A percentile compares a stretch with the other conserved stretches of the same genome.
Conservation (phyloP, 202 grass and related monocot genomes). For the Musa balbisiana region DNA sequence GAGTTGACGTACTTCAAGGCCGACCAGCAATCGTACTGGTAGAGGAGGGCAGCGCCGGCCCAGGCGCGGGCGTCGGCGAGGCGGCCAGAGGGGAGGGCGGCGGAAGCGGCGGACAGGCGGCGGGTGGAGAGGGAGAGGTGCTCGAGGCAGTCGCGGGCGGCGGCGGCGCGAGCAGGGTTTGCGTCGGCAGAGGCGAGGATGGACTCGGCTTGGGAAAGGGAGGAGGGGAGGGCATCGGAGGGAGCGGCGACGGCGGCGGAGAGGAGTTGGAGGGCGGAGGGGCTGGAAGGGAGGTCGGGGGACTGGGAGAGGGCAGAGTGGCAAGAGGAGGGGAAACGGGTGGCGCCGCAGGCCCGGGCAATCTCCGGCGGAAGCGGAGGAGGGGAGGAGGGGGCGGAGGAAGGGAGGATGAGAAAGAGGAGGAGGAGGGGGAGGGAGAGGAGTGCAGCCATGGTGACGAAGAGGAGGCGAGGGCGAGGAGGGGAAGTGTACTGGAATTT, state of each 20-base stretch:
- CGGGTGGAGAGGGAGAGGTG: conserved; percentile 18
- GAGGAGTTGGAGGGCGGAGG: not conserved
- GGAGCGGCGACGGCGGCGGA: not conserved
- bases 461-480: not conserved
- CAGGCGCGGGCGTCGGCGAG: conserved; percentile 4
- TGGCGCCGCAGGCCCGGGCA: conserved; percentile 11
- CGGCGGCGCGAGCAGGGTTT: not conserved
- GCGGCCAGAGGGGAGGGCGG: not conserved
- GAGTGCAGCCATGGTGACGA: conserved; percentile 1
- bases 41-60: conserved; percentile 5
- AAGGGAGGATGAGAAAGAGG: not conserved
- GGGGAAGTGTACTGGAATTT: not conserved
- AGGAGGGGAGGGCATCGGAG: not conserved
- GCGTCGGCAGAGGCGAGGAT: not conserved
- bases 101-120: conserved; percentile 15
- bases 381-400: not conserved
- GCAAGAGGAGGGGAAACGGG: conserved; percentile 13
- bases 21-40: conserved; percentile 33
- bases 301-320: not conserved
- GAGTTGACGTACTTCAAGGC: conserved; percentile 23
- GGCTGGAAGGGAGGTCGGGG: not conserved
- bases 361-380: not conserved
- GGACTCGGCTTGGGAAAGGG: conserved; percentile 5
- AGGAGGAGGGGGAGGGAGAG: not conserved
- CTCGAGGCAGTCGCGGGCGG: conserved; percentile 15